These are phyloP conservation scores for Plasmodium inui DNA, from an alignment of 169 alveolate species.

Conservation along the genomic window DNA sequence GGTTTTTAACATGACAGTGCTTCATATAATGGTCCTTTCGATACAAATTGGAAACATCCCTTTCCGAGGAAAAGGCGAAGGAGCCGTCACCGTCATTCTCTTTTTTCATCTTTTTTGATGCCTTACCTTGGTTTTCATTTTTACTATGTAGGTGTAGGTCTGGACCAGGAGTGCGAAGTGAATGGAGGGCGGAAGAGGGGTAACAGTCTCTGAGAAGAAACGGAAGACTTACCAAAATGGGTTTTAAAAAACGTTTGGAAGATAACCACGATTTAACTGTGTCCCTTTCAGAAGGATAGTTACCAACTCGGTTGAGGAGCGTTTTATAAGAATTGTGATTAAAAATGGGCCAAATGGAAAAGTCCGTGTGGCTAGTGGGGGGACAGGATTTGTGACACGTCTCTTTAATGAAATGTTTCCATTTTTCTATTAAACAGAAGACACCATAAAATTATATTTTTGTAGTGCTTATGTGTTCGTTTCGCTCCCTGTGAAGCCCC, in stretches of 20 bases:
- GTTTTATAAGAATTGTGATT: not conserved
- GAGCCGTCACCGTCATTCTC: not conserved
- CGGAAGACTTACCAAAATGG: not conserved
- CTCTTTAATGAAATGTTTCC: not conserved
- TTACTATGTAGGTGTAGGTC: not conserved
- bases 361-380: not conserved
- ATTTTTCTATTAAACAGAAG: not conserved
- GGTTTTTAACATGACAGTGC: conserved; percentile 44
- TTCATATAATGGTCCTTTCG: conserved; percentile 70
- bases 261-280: not conserved
- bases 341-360: not conserved
- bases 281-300: not conserved
- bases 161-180: not conserved
- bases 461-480: not conserved
- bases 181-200: not conserved
- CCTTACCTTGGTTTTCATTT: not conserved
- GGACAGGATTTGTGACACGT: not conserved
- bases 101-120: not conserved
- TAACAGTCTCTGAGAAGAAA: not conserved
- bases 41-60: conserved; percentile 17
- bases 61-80: conserved; percentile 5
- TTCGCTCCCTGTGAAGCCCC: not conserved
- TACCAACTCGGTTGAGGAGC: not conserved
- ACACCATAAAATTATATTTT: not conserved
- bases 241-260: not conserved